These are phyloP conservation scores for Taphrina flavorubra DNA, from an alignment of 1,139 yeast species.

Conservation along the genomic window DNA sequence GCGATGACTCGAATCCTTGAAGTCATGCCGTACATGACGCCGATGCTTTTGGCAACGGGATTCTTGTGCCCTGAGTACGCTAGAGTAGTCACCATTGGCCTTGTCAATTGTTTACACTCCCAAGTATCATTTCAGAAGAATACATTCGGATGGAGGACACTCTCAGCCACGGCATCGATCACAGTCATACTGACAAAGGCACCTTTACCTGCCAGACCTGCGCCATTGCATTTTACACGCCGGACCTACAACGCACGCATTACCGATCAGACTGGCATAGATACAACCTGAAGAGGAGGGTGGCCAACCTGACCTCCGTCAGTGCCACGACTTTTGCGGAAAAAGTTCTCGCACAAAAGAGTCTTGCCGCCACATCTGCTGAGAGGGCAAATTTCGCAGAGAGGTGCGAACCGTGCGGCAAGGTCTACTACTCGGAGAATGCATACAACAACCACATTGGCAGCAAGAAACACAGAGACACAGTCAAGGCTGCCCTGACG, in stretches of 20 bases:
- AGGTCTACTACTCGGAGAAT: slow-evolving; percentile 47
- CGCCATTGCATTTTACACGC: slow-evolving; percentile 72
- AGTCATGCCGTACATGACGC: too few species aligned
- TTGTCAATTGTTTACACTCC: too few species aligned
- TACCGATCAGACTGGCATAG: slow-evolving; percentile 98
- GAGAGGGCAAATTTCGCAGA: slow-evolving; percentile 46
- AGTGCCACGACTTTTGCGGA: slow-evolving; percentile 81
- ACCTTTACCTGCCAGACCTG: slow-evolving; percentile 81
- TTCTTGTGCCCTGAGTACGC: too few species aligned
- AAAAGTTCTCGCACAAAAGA: slow-evolving; percentile 60
- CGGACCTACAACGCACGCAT: slow-evolving; percentile 82
- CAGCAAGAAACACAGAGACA: slow-evolving; percentile 45
- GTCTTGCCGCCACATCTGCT: slow-evolving; percentile 54
- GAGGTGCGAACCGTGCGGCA: slow-evolving; percentile 46
- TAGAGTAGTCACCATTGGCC: too few species aligned
- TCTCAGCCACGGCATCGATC: slow-evolving; percentile 21
- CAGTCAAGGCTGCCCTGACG: slow-evolving; percentile 37
- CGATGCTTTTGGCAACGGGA: too few species aligned
- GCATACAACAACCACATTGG: slow-evolving; percentile 47
- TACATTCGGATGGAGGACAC: slow-evolving; percentile 19
- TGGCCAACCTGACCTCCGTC: slow-evolving; percentile 81
- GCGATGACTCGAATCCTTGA: background rate
- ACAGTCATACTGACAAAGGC: slow-evolving; percentile 21
- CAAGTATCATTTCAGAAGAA: too few species aligned
- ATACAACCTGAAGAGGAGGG: slow-evolving; percentile 88